phyloP scores from a whole-genome alignment of 352 stramenopile genomes.

The Globisporangium emineosum region DNA sequence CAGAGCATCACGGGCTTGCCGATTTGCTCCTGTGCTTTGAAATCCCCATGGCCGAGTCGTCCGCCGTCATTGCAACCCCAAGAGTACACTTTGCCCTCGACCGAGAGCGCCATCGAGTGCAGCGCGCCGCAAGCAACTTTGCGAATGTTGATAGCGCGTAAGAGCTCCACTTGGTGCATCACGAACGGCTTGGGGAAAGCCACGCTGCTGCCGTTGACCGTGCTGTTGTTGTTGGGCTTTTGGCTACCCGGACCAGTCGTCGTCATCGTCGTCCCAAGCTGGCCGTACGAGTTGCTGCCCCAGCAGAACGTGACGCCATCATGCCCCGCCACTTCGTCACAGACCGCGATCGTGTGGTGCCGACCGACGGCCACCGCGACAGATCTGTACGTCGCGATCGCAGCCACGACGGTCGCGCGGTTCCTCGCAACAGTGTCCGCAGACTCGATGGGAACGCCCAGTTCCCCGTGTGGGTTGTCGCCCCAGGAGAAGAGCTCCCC shows the following conservation, averaged over 20 bases:
- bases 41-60: slow-evolving; percentile 36
- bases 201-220: slow-evolving; percentile 12
- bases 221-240: slow-evolving; percentile 10
- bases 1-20: slow-evolving; percentile 32
- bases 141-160: slow-evolving; percentile 45
- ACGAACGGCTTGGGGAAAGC: slow-evolving; percentile 53
- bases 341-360: slow-evolving; percentile 65
- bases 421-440: slow-evolving; percentile 50
- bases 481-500: slow-evolving; percentile 95
- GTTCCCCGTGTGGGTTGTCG: slow-evolving; percentile 89
- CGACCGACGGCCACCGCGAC: slow-evolving; percentile 54
- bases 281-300: slow-evolving; percentile 72
- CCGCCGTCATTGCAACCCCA: slow-evolving; percentile 93
- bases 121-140: slow-evolving; percentile 90
- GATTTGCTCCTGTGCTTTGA: slow-evolving; percentile 8
- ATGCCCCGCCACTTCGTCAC: slow-evolving; percentile 59
- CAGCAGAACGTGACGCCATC: slow-evolving; percentile 69
- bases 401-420: slow-evolving; percentile 43
- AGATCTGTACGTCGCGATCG: slow-evolving; percentile 57
- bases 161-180: slow-evolving; percentile 49
- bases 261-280: slow-evolving; percentile 37
- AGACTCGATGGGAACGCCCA: slow-evolving; percentile 48
- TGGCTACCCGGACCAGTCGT: neutral
- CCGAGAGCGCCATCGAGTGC: slow-evolving; percentile 86
- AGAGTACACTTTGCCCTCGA: slow-evolving; percentile 86